Evolutionary conservation across 139 green algal species (phyloP), one percentile per base, ranked within the genome.

Genomic region (Pycnococcus provasolii): DNA sequence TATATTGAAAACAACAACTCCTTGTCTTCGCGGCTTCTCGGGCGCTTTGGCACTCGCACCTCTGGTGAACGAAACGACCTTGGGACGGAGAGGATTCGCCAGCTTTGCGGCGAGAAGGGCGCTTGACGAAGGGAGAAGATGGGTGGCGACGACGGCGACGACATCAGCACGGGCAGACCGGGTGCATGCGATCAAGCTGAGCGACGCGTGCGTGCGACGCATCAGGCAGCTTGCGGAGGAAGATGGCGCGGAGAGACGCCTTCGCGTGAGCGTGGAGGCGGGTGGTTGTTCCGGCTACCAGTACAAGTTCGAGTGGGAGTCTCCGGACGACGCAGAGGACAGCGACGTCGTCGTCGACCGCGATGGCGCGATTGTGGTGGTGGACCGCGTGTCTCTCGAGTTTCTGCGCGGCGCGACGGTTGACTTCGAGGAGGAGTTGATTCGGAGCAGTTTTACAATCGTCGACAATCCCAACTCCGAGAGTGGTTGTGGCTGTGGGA

Each of bases 231-330:
- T 68, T 11, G 37, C 45, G 39, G 51, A 8, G 60, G 8, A 60
- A 4, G 62, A 53, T 44, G 43, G 8, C 43, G 59, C 7, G 43
- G 53, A 15, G 53, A 6, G 37, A 7, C 1, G 83, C 6, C 76
- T 96, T 42, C 75, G 90, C 2, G 64, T 96, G 1, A 84, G 79
- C 43, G 89, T 96, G 37, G 88, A 96, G 57, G 88, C 84, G 41
- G 90, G 90, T 11, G 91, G 91, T 47, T 97, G 91, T 78, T 90
- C 81, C n/a, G 91, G 91, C 39, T 97, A 94, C 60, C 88, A 96
- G 70, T 97, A 97, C 70, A 83, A 82, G 41, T 96, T 97, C 58
- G 72, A 66, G 3, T 61, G 96, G 6, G 55, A 66, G 5, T 62
- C 75, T 1, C 13, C 67, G 6, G 81, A 83, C 43, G 82, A 89